Conservation (phyloP, 2,329 filamentous ascomycete species). For the Hymenoscyphus occultus region DNA sequence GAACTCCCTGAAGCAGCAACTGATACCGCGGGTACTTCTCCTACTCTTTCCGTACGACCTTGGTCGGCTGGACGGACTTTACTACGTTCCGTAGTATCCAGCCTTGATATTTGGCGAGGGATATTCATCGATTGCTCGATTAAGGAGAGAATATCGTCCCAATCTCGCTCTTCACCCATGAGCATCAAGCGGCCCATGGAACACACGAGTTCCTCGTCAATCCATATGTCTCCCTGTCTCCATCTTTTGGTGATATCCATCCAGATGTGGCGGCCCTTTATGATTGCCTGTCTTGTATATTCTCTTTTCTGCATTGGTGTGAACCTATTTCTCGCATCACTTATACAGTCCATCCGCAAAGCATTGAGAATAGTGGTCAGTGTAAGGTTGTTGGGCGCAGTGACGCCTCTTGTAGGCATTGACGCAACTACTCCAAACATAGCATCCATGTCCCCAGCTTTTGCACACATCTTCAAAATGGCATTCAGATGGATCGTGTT, state of each 20-base stretch:
- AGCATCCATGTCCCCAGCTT: constrained; percentile 71
- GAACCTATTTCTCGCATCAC: constrained; percentile 27
- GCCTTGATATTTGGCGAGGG: constrained; percentile 45
- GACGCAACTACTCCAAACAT: constrained; percentile 75
- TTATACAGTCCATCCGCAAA: constrained; percentile 51
- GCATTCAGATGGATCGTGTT: constrained; percentile 86
- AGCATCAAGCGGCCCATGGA: constrained; percentile 80
- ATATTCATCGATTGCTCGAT: constrained; percentile 81
- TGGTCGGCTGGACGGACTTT: constrained; percentile 15
- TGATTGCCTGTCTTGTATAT: constrained; percentile 48
- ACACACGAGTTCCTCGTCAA: constrained; percentile 78
- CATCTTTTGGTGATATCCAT: constrained; percentile 74
- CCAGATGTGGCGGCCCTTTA: constrained; percentile 75
- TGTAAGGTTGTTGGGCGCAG: constrained; percentile 66
- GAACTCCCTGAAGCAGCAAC: not conserved
- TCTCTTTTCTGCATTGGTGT: constrained; percentile 30
- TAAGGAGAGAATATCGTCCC: constrained; percentile 69
- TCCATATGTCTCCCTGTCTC: constrained; percentile 62
- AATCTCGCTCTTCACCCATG: constrained; percentile 60
- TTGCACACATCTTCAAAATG: constrained; percentile 76
- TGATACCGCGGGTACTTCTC: not conserved
- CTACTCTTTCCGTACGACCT: not conserved
- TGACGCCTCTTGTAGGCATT: constrained; percentile 60
- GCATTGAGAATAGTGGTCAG: constrained; percentile 83
- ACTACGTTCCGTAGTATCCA: constrained; percentile 17